These are phyloP conservation scores for Umbelopsis isabellina DNA, from an alignment of 192 early-diverging fungal species.

Conservation along the genomic window DNA sequence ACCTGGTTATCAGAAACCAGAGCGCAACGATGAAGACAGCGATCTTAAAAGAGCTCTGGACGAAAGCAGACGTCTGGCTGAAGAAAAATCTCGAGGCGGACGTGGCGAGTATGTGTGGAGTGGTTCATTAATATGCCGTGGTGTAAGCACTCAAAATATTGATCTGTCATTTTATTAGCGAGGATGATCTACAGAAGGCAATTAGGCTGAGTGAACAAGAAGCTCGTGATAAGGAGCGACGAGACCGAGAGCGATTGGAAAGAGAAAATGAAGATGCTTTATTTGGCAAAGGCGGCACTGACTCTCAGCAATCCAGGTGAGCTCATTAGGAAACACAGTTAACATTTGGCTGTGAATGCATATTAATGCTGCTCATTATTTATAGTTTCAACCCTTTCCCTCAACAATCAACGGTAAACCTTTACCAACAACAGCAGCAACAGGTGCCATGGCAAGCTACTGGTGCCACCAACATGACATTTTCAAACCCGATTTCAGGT, in stretches of 20 bases:
- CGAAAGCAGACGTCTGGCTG: conserved; percentile 73
- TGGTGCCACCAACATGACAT: conserved; percentile 5
- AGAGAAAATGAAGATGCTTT: conserved; percentile 15
- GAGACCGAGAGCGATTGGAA: conserved; percentile 13
- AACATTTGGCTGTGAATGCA: background rate
- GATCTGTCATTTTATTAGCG: background rate
- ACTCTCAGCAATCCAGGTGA: conserved; percentile 1
- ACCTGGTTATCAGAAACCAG: conserved; percentile 45
- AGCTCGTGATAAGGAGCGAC: conserved; percentile 19
- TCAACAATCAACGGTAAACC: conserved; percentile 10
- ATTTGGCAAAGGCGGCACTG: conserved; percentile 11
- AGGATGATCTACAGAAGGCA: conserved; percentile 19
- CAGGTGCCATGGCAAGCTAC: conserved; percentile 11
- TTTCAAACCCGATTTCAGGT: background rate
- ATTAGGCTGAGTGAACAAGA: conserved; percentile 14
- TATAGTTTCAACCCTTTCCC: conserved; percentile 5
- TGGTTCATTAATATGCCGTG: background rate
- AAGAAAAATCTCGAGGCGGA: conserved; percentile 38
- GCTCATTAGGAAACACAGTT: background rate
- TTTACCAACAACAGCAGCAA: conserved; percentile 18
- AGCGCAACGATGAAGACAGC: conserved; percentile 71
- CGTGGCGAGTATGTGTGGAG: conserved; percentile 25
- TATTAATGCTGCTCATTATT: background rate
- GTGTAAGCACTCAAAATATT: background rate
- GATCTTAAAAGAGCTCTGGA: conserved; percentile 85